A percentile compares a stretch with the other conserved stretches of the same genome.
These are phyloP conservation scores for Aspergillus brasiliensis DNA, from an alignment of 2,329 filamentous ascomycete genomes.

Conservation along the genomic window DNA sequence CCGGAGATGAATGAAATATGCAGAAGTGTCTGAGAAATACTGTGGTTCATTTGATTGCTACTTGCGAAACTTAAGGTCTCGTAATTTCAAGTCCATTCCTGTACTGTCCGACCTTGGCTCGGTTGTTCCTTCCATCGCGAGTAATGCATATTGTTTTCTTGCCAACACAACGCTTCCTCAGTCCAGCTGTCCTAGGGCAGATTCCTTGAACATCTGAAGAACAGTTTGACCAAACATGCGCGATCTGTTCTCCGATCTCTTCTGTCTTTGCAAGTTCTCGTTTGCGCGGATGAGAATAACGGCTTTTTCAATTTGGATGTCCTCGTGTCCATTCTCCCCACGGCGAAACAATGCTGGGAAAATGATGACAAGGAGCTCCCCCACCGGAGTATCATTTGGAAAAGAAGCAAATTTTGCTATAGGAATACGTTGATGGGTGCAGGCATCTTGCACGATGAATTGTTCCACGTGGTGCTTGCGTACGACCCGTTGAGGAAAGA, in stretches of 20 bases:
- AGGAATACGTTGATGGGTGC: constrained; percentile 7
- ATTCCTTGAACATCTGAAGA: no score
- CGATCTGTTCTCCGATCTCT: background rate
- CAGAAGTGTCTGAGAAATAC: no score
- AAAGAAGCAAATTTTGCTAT: background rate
- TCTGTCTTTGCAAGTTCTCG: background rate
- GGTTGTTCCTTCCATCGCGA: no score
- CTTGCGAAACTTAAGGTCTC: no score
- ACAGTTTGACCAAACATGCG: no score
- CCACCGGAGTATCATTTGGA: background rate
- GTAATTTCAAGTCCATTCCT: no score
- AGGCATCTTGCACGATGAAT: constrained; percentile 1
- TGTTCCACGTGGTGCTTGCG: background rate
- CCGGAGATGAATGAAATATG: background rate
- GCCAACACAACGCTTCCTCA: no score
- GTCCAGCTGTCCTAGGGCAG: no score
- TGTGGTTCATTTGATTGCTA: no score
- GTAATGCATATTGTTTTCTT: no score
- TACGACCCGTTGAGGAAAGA: background rate
- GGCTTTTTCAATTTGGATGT: constrained; percentile 8
- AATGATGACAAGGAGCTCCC: background rate
- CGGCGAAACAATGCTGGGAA: constrained; percentile 6
- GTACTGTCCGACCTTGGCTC: no score
- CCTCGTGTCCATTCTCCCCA: background rate
- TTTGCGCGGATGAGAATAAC: background rate